A percentile compares a stretch with the other conserved stretches of the same genome.
phyloP scores from a whole-genome alignment of 2,329 filamentous ascomycete species.

The Neofusicoccum parvum region DNA sequence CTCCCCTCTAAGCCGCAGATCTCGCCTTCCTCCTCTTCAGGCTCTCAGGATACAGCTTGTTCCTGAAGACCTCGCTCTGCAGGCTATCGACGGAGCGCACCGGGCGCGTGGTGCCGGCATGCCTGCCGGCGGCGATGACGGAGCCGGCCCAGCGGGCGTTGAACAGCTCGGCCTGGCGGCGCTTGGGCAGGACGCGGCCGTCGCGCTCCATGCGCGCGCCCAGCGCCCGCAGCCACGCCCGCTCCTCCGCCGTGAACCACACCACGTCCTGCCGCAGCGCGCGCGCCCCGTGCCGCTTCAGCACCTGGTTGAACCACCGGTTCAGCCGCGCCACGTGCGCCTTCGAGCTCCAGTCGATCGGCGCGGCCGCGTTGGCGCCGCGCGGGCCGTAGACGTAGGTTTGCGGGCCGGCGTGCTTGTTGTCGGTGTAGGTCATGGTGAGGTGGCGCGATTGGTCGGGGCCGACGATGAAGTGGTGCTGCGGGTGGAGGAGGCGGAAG shows the following conservation, averaged over 20 bases:
- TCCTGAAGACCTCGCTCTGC: not conserved
- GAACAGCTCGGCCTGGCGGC: not conserved
- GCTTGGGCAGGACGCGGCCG: not conserved
- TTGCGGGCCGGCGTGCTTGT: not conserved
- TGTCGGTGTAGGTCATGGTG: not conserved
- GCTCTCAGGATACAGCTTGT: not conserved
- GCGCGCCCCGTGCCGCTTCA: not conserved
- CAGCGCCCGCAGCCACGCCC: not conserved
- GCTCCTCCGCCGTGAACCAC: not conserved
- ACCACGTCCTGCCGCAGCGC: not conserved
- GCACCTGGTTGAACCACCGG: not conserved
- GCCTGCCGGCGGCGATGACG: not conserved
- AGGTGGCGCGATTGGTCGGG: not conserved
- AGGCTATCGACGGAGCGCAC: not conserved
- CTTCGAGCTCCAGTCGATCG: not conserved
- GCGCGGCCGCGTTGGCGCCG: not conserved
- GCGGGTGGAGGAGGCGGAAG: conserved; percentile 8
- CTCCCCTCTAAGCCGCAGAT: too few species aligned
- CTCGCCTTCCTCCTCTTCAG: not conserved
- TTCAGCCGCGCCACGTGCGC: not conserved
- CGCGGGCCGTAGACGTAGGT: not conserved
- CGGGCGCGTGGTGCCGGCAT: not conserved
- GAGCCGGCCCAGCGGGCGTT: not conserved
- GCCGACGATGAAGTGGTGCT: not conserved
- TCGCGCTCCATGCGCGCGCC: not conserved